These are phyloP conservation scores for Phyllosticta citrichinensis DNA, from an alignment of 2,329 filamentous ascomycete species.

Conservation along the genomic window DNA sequence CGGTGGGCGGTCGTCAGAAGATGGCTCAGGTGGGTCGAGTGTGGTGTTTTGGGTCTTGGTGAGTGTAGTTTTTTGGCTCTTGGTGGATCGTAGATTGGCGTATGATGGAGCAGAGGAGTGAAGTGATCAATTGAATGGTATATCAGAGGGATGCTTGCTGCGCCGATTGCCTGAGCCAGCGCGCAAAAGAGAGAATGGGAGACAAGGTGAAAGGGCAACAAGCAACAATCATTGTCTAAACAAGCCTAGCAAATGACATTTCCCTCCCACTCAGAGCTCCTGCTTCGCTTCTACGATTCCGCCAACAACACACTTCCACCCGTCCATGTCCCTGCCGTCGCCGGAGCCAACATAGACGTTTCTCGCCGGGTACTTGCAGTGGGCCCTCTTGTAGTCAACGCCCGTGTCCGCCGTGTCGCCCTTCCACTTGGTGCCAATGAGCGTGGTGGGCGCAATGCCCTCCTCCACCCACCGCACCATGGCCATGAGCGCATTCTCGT, in stretches of 20 bases:
- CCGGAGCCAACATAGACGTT: constrained; percentile 26
- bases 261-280: not conserved
- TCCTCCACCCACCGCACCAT: constrained; percentile 40
- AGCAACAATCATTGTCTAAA: not conserved
- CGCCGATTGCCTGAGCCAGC: too few relatives aligned
- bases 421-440: constrained; percentile 25
- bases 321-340: constrained; percentile 19
- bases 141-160: too few relatives aligned
- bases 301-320: constrained; percentile 24
- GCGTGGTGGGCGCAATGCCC: constrained; percentile 31
- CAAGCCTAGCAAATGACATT: not conserved
- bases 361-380: constrained; percentile 28
- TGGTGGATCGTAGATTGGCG: too few relatives aligned
- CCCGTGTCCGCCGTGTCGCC: constrained; percentile 15
- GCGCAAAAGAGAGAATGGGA: too few relatives aligned
- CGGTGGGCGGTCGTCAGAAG: too few relatives aligned
- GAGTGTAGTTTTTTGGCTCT: too few relatives aligned
- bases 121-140: too few relatives aligned
- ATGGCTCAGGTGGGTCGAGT: too few relatives aligned
- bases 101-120: not conserved
- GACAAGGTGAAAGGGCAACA: not conserved
- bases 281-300: not conserved
- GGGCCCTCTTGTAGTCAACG: constrained; percentile 16
- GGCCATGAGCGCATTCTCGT: constrained; percentile 38
- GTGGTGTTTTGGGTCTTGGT: too few relatives aligned